A percentile compares a stretch with the other conserved stretches of the same genome.
Evolutionary conservation across 225 moss, liverwort and hornwort genomes (phyloP).

Genomic region (Marchantia paleacea): DNA sequence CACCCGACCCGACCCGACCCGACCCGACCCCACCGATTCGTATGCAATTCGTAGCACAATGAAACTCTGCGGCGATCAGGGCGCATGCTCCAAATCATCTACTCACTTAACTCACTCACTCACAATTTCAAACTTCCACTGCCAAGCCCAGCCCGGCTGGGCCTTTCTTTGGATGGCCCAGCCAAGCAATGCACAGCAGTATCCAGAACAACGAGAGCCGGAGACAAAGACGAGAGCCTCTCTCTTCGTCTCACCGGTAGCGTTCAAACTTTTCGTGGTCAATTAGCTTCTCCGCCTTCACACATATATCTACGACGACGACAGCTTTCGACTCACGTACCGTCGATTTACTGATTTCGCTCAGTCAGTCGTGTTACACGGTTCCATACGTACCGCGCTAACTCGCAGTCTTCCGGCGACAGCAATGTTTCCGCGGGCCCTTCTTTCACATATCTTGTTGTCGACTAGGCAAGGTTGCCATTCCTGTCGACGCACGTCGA

Average conservation of each 20-base stretch:
- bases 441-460: no score
- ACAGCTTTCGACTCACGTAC: no score
- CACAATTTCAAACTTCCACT: neutral
- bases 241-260: neutral
- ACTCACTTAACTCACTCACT: neutral
- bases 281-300: neutral
- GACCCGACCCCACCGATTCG: neutral
- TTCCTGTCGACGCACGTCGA: no score
- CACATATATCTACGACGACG: neutral
- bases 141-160: constrained; percentile 8
- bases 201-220: neutral
- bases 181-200: neutral
- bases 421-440: no score
- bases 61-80: neutral
- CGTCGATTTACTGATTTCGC: no score
- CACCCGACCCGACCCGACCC: neutral
- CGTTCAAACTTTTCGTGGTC: constrained; percentile 5
- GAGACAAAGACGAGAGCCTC: neutral
- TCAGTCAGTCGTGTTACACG: no score
- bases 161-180: constrained; percentile 5
- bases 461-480: no score
- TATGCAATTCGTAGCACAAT: neutral
- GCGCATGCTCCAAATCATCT: neutral
- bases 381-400: no score
- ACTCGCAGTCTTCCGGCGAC: no score